Conservation (phyloP, 2,329 filamentous ascomycete genomes). For the Madurella mycetomatis region DNA sequence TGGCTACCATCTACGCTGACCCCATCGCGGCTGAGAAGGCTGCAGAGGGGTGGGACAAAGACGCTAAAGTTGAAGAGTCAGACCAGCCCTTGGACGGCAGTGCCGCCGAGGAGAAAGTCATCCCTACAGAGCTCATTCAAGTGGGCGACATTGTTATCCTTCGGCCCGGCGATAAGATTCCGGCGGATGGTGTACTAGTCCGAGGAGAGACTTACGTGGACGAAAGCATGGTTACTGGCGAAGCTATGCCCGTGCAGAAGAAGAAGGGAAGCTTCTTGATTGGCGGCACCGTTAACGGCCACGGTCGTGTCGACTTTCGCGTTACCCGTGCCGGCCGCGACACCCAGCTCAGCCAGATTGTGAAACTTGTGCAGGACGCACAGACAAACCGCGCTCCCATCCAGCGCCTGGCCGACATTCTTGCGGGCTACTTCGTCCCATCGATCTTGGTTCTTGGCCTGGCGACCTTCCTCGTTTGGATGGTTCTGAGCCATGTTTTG, state of each 20-base stretch:
- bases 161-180: constrained; percentile 92
- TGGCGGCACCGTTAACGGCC: constrained; percentile 92
- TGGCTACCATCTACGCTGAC: constrained; percentile 94
- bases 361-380: constrained; percentile 95
- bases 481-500: constrained; percentile 86
- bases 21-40: constrained; percentile 90
- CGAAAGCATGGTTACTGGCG: constrained; percentile 97
- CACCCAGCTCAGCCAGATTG: constrained; percentile 95
- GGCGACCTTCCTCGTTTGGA: constrained; percentile 84
- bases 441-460: constrained; percentile 80
- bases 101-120: constrained; percentile 73
- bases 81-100: constrained; percentile 51
- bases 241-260: constrained; percentile 93
- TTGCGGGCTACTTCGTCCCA: constrained; percentile 93
- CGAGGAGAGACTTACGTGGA: constrained; percentile 91
- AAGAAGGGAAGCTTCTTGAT: constrained; percentile 74
- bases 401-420: constrained; percentile 81
- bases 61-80: constrained; percentile 37
- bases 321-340: constrained; percentile 91
- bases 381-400: constrained; percentile 94
- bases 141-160: constrained; percentile 91
- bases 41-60: constrained; percentile 68
- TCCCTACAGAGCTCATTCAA: constrained; percentile 91
- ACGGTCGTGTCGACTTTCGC: constrained; percentile 84
- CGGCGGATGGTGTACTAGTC: constrained; percentile 82